phyloP scores from a whole-genome alignment of 495 filamentous ascomycete species.

The Penicillium mononematosum region DNA sequence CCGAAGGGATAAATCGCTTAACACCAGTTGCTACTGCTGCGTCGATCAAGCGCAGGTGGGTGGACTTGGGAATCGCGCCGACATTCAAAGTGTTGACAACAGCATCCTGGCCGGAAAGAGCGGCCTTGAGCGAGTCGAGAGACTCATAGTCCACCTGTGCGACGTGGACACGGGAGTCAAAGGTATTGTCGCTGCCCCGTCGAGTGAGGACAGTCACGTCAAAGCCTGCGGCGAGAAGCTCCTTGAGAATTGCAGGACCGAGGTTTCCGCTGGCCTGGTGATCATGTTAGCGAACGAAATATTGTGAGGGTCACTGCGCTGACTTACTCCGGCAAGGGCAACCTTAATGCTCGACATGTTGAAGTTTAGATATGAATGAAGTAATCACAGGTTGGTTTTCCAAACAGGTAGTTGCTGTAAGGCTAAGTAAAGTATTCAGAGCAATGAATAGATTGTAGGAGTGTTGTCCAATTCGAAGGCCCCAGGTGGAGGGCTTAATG shows the following conservation, averaged over 20 bases:
- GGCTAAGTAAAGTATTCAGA: not conserved
- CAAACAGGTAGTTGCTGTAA: not conserved
- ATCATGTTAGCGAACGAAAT: not conserved
- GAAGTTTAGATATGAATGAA: constrained; percentile 2
- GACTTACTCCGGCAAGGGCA: constrained; percentile 8
- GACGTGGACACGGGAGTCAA: constrained; percentile 41
- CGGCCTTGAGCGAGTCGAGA: constrained; percentile 44
- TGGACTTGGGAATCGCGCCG: constrained; percentile 24
- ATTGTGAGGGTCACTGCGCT: not conserved
- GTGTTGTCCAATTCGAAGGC: not conserved
- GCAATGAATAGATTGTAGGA: not conserved
- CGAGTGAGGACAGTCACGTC: constrained; percentile 60
- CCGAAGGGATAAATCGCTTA: constrained; percentile 61
- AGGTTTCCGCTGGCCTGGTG: constrained; percentile 57
- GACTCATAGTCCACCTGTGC: constrained; percentile 57
- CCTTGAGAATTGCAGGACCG: constrained; percentile 55
- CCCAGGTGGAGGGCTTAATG: not conserved
- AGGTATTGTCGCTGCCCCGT: constrained; percentile 33
- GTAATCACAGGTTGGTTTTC: not conserved
- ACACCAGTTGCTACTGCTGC: constrained; percentile 59
- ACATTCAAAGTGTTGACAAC: constrained; percentile 37
- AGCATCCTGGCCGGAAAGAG: constrained; percentile 40
- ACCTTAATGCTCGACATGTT: constrained; percentile 7
- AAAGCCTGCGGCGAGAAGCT: constrained; percentile 55
- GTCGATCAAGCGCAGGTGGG: constrained; percentile 54